A percentile compares a stretch with the other conserved stretches of the same genome.
Conservation (phyloP, 148 eudicot genomes). For the Simmondsia chinensis region DNA sequence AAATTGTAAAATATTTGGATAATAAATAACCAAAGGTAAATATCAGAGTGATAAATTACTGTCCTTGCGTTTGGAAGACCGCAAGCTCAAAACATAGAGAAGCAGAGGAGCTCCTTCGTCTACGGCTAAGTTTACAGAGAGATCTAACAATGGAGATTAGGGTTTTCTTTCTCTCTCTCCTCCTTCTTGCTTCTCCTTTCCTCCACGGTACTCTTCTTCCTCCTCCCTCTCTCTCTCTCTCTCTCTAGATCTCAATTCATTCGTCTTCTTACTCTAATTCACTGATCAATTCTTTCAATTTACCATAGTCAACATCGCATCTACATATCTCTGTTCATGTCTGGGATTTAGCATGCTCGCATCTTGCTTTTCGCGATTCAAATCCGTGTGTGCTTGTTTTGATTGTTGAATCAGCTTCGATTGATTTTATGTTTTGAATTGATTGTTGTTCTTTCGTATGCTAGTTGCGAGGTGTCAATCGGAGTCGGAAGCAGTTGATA, state of each 20-base stretch:
- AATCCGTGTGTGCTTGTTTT: not conserved
- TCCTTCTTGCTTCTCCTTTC: slow-evolving; percentile 54
- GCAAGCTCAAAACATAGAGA: too few species aligned
- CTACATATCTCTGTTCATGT: not conserved
- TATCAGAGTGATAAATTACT: too few species aligned
- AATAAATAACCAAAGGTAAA: too few species aligned
- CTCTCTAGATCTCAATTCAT: slow-evolving; percentile 4
- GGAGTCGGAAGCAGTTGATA: slow-evolving; percentile 35
- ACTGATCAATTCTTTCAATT: not conserved
- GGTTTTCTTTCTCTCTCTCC: slow-evolving; percentile 51
- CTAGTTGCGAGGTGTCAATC: slow-evolving; percentile 72
- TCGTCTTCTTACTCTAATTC: not conserved
- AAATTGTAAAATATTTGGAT: too few species aligned
- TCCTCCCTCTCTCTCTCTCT: slow-evolving; percentile 3
- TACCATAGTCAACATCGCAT: not conserved
- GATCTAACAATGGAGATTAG: slow-evolving; percentile 32
- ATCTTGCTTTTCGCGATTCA: too few species aligned
- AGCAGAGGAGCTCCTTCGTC: too few species aligned
- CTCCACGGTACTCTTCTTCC: slow-evolving; percentile 53
- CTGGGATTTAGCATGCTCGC: too few species aligned
- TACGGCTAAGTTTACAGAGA: too few species aligned
- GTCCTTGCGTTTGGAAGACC: too few species aligned
- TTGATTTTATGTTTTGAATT: not conserved
- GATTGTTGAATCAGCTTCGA: not conserved
- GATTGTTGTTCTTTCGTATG: slow-evolving; percentile 5